These are phyloP conservation scores for Laetiporus sulphureus DNA, from an alignment of 1,284 basidiomycete genomes.

Conservation along the genomic window DNA sequence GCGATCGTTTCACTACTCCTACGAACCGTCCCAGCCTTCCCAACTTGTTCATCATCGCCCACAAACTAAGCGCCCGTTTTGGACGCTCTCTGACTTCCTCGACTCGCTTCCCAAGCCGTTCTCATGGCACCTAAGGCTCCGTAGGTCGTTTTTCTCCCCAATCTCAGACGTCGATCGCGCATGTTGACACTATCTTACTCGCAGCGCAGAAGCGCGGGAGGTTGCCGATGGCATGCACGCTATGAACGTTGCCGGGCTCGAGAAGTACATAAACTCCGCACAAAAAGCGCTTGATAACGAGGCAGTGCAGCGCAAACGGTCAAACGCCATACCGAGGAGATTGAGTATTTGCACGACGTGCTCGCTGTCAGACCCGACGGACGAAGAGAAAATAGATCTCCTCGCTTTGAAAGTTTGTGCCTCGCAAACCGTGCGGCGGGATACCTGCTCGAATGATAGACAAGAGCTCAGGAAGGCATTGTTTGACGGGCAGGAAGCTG, in stretches of 20 bases:
- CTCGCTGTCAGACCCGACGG: constrained; percentile 24
- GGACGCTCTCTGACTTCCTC: constrained; percentile 27
- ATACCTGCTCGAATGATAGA: constrained; percentile 15
- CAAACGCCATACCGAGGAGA: constrained; percentile 27
- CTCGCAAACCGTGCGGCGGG: constrained; percentile 27
- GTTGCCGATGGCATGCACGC: constrained; percentile 25
- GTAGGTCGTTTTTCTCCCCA: constrained; percentile 7
- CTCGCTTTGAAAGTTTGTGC: constrained; percentile 26
- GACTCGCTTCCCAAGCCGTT: constrained; percentile 31
- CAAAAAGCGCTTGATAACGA: constrained; percentile 26
- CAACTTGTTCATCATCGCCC: constrained; percentile 25
- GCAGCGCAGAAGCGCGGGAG: constrained; percentile 24
- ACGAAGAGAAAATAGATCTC: constrained; percentile 21
- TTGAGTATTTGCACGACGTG: constrained; percentile 24
- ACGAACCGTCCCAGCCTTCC: constrained; percentile 28
- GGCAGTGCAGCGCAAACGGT: constrained; percentile 27
- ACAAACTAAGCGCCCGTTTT: constrained; percentile 26
- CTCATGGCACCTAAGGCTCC: constrained; percentile 30
- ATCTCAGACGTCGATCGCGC: neutral
- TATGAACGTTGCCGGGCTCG: constrained; percentile 20
- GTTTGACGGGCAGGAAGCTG: constrained; percentile 13
- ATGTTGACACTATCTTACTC: neutral
- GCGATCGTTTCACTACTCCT: constrained; percentile 28
- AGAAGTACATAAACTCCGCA: constrained; percentile 18
- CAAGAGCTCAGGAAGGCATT: constrained; percentile 16